Evolutionary conservation across 352 stramenopile genomes (phyloP).

Genomic region (Pythium insidiosum): DNA sequence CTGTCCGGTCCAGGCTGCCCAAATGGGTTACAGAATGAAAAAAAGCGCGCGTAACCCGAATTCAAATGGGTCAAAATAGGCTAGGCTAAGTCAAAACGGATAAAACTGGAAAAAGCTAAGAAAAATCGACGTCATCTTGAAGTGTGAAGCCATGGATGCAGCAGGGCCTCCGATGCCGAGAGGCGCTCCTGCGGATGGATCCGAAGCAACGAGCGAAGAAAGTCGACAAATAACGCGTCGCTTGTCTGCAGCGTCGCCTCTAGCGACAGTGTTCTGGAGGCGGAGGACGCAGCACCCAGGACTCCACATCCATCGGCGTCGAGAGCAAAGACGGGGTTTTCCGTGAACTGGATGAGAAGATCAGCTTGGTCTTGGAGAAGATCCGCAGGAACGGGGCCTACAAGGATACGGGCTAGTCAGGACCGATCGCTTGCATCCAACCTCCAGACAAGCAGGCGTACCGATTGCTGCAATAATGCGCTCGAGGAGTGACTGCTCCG

Average conservation of each 20-base stretch:
- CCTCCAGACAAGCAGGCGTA: too few relatives aligned
- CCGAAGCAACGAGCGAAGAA: conserved; percentile 55
- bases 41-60: too few relatives aligned
- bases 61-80: too few relatives aligned
- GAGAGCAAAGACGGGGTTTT: conserved; percentile 45
- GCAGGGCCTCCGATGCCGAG: conserved; percentile 43
- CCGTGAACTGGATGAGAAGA: conserved; percentile 41
- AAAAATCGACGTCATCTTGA: too few relatives aligned
- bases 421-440: too few relatives aligned
- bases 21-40: too few relatives aligned
- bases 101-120: too few relatives aligned
- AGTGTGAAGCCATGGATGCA: conserved; percentile 65
- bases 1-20: too few relatives aligned
- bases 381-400: conserved; percentile 57
- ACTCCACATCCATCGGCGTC: conserved; percentile 9
- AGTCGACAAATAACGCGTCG: conserved; percentile 55
- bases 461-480: conserved; percentile 80
- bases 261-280: conserved; percentile 25
- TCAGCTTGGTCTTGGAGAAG: conserved; percentile 44
- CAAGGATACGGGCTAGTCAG: too few relatives aligned
- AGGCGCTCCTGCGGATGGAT: conserved; percentile 50
- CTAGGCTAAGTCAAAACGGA: too few relatives aligned
- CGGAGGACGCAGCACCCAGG: neutral
- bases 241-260: conserved; percentile 45
- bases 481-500: conserved; percentile 89